A percentile compares a stretch with the other conserved stretches of the same genome.
Evolutionary conservation across 2,329 filamentous ascomycete species (phyloP).

Genomic region (Monilinia fructicola): DNA sequence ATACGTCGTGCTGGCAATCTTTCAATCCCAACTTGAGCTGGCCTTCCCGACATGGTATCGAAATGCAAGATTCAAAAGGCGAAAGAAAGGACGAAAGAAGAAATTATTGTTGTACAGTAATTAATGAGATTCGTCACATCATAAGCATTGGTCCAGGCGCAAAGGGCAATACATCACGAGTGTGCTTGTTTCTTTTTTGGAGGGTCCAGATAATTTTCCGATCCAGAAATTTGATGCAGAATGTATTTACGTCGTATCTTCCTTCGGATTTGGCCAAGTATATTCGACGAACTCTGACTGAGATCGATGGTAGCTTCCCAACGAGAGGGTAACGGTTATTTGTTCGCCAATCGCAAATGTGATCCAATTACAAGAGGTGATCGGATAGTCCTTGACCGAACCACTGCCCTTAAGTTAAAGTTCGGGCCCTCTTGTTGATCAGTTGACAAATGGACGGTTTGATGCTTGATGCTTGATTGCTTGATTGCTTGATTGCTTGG

Average conservation of each 20-base stretch:
- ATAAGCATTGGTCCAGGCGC: constrained; percentile 32
- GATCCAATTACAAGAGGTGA: constrained; percentile 14
- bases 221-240: background rate
- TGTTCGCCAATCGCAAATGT: constrained; percentile 21
- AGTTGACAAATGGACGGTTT: background rate
- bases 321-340: constrained; percentile 16
- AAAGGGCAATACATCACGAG: constrained; percentile 31
- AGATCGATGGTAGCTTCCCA: constrained; percentile 13
- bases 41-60: constrained; percentile 38
- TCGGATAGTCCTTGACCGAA: constrained; percentile 15
- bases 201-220: background rate
- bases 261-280: constrained; percentile 1
- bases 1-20: constrained; percentile 40
- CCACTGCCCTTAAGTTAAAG: background rate
- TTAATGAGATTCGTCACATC: constrained; percentile 35
- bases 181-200: background rate
- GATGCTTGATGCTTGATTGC: background rate
- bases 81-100: constrained; percentile 18
- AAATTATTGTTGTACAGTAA: constrained; percentile 26
- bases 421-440: background rate
- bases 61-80: constrained; percentile 13
- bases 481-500: too few species aligned
- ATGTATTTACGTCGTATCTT: constrained; percentile 7
- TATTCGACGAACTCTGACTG: background rate
- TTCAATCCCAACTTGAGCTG: constrained; percentile 41